Base-by-base conservation (phyloP, 75 land plant genomes). In the Chamaecyparis obtusa region DNA sequence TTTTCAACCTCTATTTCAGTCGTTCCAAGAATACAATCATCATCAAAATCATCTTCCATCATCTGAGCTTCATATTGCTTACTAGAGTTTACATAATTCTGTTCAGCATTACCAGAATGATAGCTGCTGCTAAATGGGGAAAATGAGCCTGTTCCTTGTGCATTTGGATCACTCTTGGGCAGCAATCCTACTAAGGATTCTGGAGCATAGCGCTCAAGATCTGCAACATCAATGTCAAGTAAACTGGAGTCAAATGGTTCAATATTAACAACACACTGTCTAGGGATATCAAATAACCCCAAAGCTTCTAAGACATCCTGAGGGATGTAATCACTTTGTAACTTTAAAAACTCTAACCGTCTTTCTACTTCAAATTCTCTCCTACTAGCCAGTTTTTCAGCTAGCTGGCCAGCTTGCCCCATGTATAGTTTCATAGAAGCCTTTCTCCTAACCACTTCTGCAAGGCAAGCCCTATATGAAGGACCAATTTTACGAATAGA, bases 1-100 rank as follows among this genome's bases (percentile, higher is more conserved):
- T 98, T 98, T 90, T 98, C 99, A 83, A 98, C 99, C 90, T 98
- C 99, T 86, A 98, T 17, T 80, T 95, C 95, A 88, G 97, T 97
- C 75, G 99, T 98, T 55, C 99, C 99, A 88, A 97, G 90, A 75
- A 98, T 97, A 76, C 95, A 95, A 43, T 93, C 91, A 49, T 91
- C 87, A 43, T 85, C 94, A 86, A 85, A 88, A 21, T 91, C 89
- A 19, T 93, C 95, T 41, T 92, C 87, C 32, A 89, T 85, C 57
- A 86, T 93, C 11, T 87, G 91, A 21, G 76, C 37, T 14, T 92
- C 94, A 85, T 83, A 69, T 51, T 89, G 92, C 9, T 93, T 93
- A 39, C 82, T 21, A 17, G 67, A 27, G 44, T 90, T 93, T 84
- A 67, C 9, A 54, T 88, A 48, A 75, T 74, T 89, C 41, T 88